These are phyloP conservation scores for Chlorella vulgaris DNA, from an alignment of 139 green algal species.

Conservation along the genomic window DNA sequence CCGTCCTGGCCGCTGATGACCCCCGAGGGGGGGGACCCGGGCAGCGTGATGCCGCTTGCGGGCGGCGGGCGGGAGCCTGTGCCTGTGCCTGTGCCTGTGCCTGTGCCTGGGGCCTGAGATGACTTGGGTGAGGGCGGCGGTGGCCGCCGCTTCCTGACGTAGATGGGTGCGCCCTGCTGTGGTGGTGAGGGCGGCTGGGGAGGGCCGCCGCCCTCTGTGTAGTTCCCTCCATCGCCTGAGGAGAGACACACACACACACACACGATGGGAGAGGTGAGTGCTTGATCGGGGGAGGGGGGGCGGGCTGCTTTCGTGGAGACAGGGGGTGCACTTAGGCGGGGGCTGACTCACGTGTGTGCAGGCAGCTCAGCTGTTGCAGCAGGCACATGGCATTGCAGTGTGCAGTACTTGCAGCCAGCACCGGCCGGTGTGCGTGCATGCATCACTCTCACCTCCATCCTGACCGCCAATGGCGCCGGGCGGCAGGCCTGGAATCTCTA, in stretches of 20 bases:
- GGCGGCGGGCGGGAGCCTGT: too few species aligned
- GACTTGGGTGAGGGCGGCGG: neutral
- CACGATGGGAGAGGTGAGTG: neutral
- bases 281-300: too few species aligned
- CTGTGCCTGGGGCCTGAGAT: too few species aligned
- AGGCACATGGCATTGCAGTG: neutral
- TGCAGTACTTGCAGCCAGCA: neutral
- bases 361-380: neutral
- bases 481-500: neutral
- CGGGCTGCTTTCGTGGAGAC: neutral
- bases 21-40: neutral
- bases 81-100: too few species aligned
- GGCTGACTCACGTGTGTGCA: neutral
- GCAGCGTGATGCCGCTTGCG: neutral
- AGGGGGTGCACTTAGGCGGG: neutral
- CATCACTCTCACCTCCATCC: conserved; percentile 1
- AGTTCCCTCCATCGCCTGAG: neutral
- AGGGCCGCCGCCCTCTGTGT: neutral
- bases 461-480: neutral
- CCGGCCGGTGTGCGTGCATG: neutral
- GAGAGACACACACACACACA: neutral
- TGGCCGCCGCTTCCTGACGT: neutral
- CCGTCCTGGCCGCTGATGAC: neutral
- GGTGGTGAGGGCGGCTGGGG: neutral
- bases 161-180: neutral